phyloP scores from a whole-genome alignment of 2,329 filamentous ascomycete genomes.

The Leptosphaerulina australis region DNA sequence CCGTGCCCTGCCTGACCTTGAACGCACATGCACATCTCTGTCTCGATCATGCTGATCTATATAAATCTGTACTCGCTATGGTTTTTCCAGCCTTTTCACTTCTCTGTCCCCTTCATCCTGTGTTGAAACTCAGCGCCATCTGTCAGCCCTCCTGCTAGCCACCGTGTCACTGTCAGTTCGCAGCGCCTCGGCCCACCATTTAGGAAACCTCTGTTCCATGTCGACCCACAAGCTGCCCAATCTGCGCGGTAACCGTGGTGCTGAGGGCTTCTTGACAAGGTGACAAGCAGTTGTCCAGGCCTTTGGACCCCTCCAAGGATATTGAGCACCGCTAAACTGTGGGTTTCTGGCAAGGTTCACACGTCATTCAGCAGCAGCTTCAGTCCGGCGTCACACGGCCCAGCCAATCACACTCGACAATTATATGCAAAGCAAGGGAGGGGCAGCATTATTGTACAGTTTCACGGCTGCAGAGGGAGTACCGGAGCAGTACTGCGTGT shows the following conservation, averaged over 20 bases:
- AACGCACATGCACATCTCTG: conserved; percentile 16
- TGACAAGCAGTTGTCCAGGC: conserved; percentile 59
- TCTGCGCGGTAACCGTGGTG: conserved; percentile 55
- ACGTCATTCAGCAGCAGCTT: conserved; percentile 34
- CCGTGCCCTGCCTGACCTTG: conserved; percentile 5
- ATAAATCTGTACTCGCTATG: conserved; percentile 5
- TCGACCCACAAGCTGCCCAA: conserved; percentile 27
- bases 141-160: conserved; percentile 20
- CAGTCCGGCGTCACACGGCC: conserved; percentile 16
- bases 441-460: conserved; percentile 23
- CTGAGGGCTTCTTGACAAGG: conserved; percentile 67
- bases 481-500: conserved; percentile 16
- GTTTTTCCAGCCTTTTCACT: conserved; percentile 1
- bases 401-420: conserved; percentile 27
- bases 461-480: conserved; percentile 26
- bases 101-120: conserved; percentile 4
- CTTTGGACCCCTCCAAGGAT: conserved; percentile 21
- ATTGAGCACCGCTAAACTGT: conserved; percentile 21
- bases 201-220: conserved; percentile 9
- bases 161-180: conserved; percentile 23
- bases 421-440: conserved; percentile 29
- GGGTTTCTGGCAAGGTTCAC: conserved; percentile 23
- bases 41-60: conserved; percentile 13
- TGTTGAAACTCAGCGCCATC: conserved; percentile 4
- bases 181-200: conserved; percentile 20